Conservation (phyloP, 2,329 filamentous ascomycete genomes). For the Zymoseptoria pseudotritici region DNA sequence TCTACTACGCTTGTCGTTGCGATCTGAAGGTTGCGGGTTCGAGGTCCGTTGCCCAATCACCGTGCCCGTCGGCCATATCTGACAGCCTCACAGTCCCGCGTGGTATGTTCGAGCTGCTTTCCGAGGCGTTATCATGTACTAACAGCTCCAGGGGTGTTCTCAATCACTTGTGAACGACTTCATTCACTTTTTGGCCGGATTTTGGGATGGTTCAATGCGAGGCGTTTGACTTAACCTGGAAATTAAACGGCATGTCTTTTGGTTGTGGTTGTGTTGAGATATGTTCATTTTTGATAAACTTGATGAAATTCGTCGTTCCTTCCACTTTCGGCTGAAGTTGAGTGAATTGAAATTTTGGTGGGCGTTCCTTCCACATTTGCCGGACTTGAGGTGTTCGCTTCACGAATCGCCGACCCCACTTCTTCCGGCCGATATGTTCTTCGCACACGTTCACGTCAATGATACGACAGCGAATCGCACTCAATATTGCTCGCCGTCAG, state of each 20-base stretch:
- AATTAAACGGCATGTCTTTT: neutral
- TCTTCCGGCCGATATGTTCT: too few species aligned
- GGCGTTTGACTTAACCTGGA: neutral
- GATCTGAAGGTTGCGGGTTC: too few species aligned
- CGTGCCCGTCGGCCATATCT: too few species aligned
- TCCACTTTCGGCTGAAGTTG: neutral
- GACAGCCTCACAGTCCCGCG: too few species aligned
- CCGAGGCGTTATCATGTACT: too few species aligned
- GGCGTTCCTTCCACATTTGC: neutral
- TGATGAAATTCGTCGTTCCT: neutral
- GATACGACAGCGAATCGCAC: too few species aligned
- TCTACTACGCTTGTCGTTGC: too few species aligned
- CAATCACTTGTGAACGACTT: neutral
- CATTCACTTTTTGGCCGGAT: neutral
- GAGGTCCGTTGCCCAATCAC: too few species aligned
- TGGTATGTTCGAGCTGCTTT: too few species aligned
- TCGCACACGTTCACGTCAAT: too few species aligned
- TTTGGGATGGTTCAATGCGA: neutral
- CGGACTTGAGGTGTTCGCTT: neutral
- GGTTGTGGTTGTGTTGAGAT: neutral
- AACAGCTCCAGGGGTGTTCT: conserved; percentile 3
- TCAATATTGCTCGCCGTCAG: too few species aligned
- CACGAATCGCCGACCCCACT: neutral
- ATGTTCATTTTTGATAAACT: neutral
- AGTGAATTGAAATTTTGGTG: neutral